Evolutionary conservation across 164 flowering plant genomes (phyloP).

Genomic region (Dillenia suffruticosa): DNA sequence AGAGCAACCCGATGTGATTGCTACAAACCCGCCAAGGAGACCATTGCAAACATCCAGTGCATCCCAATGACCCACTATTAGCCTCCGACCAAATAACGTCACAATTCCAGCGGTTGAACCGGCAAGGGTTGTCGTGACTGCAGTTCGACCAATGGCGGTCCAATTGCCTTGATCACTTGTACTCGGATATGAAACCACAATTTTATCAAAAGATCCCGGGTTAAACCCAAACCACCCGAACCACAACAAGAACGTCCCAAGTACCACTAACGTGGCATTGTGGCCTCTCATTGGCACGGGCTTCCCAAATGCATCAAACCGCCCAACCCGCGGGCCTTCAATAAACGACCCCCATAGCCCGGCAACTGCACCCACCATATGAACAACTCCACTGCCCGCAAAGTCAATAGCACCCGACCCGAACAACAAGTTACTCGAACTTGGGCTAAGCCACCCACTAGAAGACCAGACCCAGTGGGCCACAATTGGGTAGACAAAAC

Average conservation of each 20-base stretch:
- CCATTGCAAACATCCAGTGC: constrained; percentile 62
- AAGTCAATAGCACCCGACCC: constrained; percentile 65
- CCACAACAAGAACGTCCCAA: constrained; percentile 63
- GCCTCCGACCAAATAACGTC: constrained; percentile 49
- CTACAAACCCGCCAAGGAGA: constrained; percentile 54
- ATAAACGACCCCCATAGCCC: constrained; percentile 62
- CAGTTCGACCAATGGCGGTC: constrained; percentile 55
- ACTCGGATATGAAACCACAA: constrained; percentile 38
- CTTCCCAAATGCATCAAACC: constrained; percentile 54
- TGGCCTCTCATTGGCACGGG: constrained; percentile 56
- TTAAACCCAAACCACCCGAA: constrained; percentile 76
- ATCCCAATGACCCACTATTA: constrained; percentile 64
- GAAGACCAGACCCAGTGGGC: constrained; percentile 75
- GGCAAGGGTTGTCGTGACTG: constrained; percentile 60
- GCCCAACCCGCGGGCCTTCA: constrained; percentile 62
- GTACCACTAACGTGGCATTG: constrained; percentile 61
- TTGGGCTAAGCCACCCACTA: constrained; percentile 50
- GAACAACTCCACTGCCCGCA: constrained; percentile 61
- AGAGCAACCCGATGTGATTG: constrained; percentile 60
- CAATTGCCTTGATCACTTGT: constrained; percentile 42
- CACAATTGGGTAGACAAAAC: constrained; percentile 75
- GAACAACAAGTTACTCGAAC: constrained; percentile 25
- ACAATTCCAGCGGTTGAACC: constrained; percentile 55
- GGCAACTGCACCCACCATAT: constrained; percentile 61
- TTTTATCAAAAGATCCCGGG: constrained; percentile 52